A percentile compares a stretch with the other conserved stretches of the same genome.
phyloP scores from a whole-genome alignment of 1,284 basidiomycete genomes.

The Hortiboletus rubellus region DNA sequence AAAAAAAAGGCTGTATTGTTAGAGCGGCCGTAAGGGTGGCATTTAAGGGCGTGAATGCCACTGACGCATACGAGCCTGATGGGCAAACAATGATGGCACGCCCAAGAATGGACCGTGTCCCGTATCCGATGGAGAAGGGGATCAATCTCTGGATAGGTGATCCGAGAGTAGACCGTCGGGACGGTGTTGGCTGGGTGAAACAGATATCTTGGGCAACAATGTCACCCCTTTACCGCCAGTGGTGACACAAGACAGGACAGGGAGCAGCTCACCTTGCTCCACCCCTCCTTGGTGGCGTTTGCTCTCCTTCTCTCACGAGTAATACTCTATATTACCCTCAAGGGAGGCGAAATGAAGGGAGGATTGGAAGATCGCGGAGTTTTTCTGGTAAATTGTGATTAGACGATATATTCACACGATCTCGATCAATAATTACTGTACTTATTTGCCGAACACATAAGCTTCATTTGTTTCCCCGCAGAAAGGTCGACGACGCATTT shows the following conservation, averaged over 20 bases:
- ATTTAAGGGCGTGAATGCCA: not conserved
- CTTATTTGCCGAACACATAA: not conserved
- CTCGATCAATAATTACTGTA: constrained; percentile 6
- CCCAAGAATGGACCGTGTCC: not conserved
- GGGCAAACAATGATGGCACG: not conserved
- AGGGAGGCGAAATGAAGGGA: not conserved
- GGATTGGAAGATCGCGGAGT: constrained; percentile 5
- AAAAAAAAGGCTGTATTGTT: not conserved
- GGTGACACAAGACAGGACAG: not conserved
- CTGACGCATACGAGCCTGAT: not conserved
- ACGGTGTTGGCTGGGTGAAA: not conserved
- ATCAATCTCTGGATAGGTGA: not conserved
- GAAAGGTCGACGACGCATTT: not conserved
- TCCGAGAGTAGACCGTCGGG: not conserved
- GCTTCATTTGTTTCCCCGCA: not conserved
- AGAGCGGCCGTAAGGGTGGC: not conserved
- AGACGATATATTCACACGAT: not conserved
- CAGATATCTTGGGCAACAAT: constrained; percentile 1
- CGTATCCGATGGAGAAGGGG: not conserved
- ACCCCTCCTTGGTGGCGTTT: not conserved
- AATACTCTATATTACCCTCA: too few species aligned
- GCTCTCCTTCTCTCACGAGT: too few species aligned
- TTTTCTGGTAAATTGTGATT: not conserved
- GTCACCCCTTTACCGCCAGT: not conserved
- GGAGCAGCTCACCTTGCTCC: not conserved